Evolutionary conservation across 2,329 filamentous ascomycete species (phyloP).

Genomic region (Aspergillus felis): DNA sequence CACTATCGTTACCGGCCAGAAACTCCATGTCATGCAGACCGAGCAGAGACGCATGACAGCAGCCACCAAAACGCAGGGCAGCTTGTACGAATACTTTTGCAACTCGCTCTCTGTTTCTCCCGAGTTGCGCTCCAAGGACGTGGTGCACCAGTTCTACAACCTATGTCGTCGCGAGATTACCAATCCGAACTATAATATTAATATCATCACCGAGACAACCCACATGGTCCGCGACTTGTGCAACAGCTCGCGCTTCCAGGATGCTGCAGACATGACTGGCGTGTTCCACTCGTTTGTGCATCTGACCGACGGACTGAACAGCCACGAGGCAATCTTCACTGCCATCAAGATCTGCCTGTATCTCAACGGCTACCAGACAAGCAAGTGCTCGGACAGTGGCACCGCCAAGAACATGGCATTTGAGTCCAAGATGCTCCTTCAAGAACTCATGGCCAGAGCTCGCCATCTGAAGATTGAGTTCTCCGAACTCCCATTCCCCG

Average conservation of each 20-base stretch:
- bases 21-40: constrained; percentile 25
- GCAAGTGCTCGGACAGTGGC: constrained; percentile 25
- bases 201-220: constrained; percentile 26
- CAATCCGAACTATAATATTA: constrained; percentile 27
- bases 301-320: constrained; percentile 30
- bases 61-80: constrained; percentile 28
- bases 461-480: constrained; percentile 31
- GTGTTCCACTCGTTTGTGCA: constrained; percentile 34
- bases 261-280: constrained; percentile 31
- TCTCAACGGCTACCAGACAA: constrained; percentile 31
- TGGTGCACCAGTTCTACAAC: constrained; percentile 31
- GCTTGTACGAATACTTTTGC: constrained; percentile 38
- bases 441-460: constrained; percentile 29
- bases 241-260: constrained; percentile 27
- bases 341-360: constrained; percentile 37
- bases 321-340: constrained; percentile 29
- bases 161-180: constrained; percentile 30
- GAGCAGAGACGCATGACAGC: constrained; percentile 29
- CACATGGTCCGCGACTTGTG: constrained; percentile 28
- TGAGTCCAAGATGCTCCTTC: constrained; percentile 31
- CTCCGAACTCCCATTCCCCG: constrained; percentile 31
- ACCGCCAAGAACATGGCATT: constrained; percentile 27
- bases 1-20: constrained; percentile 28
- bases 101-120: constrained; percentile 26
- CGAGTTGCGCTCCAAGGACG: constrained; percentile 20